Percentiles rank a stretch among this genome's conserved stretches.
Evolutionary conservation across 2,329 filamentous ascomycete species (phyloP).

Genomic region (Diaporthe helianthi): DNA sequence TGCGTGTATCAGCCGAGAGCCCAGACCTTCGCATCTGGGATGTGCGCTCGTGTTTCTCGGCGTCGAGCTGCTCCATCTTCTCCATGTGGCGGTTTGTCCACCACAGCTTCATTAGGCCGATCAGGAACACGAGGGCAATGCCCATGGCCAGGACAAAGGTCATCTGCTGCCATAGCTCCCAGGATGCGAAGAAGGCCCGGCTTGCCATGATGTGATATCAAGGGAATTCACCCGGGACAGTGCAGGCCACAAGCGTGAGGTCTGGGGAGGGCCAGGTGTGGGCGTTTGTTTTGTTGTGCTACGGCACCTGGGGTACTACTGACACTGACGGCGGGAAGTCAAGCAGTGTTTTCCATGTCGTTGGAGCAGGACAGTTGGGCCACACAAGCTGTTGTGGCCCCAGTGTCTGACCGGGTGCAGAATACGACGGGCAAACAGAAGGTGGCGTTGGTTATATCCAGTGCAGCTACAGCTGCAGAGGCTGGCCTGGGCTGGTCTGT

Average conservation of each 20-base stretch:
- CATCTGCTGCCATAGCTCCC: conserved; percentile 89
- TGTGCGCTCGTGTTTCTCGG: conserved; percentile 65
- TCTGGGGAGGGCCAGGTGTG: not conserved
- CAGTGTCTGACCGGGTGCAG: conserved; percentile 32
- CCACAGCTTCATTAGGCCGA: conserved; percentile 73
- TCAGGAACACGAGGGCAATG: conserved; percentile 73
- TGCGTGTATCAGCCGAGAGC: conserved; percentile 48
- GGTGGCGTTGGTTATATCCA: not conserved
- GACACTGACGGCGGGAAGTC: not conserved
- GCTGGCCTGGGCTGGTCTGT: not conserved
- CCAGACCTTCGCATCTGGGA: conserved; percentile 63
- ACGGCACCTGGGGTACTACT: not conserved
- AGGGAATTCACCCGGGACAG: not conserved
- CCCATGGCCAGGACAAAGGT: conserved; percentile 79
- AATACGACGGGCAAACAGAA: conserved; percentile 32
- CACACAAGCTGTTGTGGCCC: conserved; percentile 16
- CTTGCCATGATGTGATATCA: conserved; percentile 44
- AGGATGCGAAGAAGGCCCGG: conserved; percentile 67
- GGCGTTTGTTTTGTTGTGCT: conserved; percentile 6
- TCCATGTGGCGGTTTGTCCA: conserved; percentile 62
- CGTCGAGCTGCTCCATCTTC: conserved; percentile 69
- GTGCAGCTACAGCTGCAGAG: not conserved
- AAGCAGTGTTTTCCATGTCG: not conserved
- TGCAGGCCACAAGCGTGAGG: not conserved
- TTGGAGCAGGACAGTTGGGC: not conserved